Conservation (phyloP, 495 filamentous ascomycete genomes). For the Neurospora sublineolata region DNA sequence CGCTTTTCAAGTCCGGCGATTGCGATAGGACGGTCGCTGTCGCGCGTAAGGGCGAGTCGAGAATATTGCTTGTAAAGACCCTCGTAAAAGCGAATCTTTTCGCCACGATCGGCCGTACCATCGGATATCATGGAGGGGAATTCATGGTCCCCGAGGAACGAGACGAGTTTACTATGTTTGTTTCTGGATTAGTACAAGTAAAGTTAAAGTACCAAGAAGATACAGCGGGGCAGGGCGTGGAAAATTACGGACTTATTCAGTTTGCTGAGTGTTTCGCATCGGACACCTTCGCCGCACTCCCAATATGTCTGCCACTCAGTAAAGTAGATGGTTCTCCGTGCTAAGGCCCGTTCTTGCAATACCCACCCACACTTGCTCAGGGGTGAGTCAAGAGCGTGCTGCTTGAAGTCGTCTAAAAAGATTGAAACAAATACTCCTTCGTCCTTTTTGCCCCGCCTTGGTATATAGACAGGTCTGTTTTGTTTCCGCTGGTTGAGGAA, state of each 20-base stretch:
- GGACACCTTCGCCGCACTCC: conserved; percentile 25
- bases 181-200: too few species aligned
- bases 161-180: conserved; percentile 13
- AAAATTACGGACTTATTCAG: conserved; percentile 22
- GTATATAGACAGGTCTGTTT: too few species aligned
- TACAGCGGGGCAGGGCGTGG: too few species aligned
- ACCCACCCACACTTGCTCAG: conserved; percentile 32
- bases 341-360: conserved; percentile 29
- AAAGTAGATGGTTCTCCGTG: conserved; percentile 33
- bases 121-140: conserved; percentile 20
- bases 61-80: conserved; percentile 22
- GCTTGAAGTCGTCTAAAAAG: conserved; percentile 21
- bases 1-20: conserved; percentile 23
- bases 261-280: conserved; percentile 23
- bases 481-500: too few species aligned
- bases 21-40: conserved; percentile 19
- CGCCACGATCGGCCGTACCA: neutral
- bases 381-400: conserved; percentile 19
- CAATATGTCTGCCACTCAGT: conserved; percentile 27
- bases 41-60: conserved; percentile 11
- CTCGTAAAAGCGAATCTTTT: conserved; percentile 20
- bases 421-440: conserved; percentile 17
- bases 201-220: too few species aligned
- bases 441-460: too few species aligned
- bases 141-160: conserved; percentile 25